Conservation (phyloP, 2,329 filamentous ascomycete genomes). For the Talaromyces sp. region DNA sequence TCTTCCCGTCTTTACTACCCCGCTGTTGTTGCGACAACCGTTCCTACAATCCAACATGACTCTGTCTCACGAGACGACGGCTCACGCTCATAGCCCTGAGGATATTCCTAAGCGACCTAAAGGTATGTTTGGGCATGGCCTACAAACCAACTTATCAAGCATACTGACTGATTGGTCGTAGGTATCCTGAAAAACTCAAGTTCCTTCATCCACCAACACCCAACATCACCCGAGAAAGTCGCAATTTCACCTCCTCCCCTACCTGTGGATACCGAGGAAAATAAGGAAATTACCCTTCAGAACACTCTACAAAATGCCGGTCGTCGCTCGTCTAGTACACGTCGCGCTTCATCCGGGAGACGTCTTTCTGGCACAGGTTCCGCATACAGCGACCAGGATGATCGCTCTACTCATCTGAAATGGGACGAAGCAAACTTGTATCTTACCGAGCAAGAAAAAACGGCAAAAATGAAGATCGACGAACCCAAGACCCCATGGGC, state of each 20-base stretch:
- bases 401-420: slow-evolving; percentile 75
- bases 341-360: slow-evolving; percentile 62
- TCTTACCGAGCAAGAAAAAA: slow-evolving; percentile 92
- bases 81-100: slow-evolving; percentile 26
- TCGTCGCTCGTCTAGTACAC: slow-evolving; percentile 73
- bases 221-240: slow-evolving; percentile 38
- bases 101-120: slow-evolving; percentile 39
- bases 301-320: slow-evolving; percentile 96
- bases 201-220: slow-evolving; percentile 58
- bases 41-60: slow-evolving; percentile 10
- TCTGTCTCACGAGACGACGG: slow-evolving; percentile 13
- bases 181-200: slow-evolving; percentile 89
- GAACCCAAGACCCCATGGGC: slow-evolving; percentile 98
- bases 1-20: slow-evolving; percentile 6
- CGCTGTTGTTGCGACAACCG: neutral
- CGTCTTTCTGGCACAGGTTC: slow-evolving; percentile 60
- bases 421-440: slow-evolving; percentile 99
- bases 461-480: slow-evolving; percentile 96
- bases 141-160: neutral
- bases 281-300: slow-evolving; percentile 86
- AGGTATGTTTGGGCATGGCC: slow-evolving; percentile 30
- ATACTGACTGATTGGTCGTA: slow-evolving; percentile 36
- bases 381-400: slow-evolving; percentile 47
- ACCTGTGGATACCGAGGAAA: slow-evolving; percentile 46
- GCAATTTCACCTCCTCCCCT: slow-evolving; percentile 30